These are phyloP conservation scores for Podila clonocystis DNA, from an alignment of 192 early-diverging fungal species.

Conservation along the genomic window DNA sequence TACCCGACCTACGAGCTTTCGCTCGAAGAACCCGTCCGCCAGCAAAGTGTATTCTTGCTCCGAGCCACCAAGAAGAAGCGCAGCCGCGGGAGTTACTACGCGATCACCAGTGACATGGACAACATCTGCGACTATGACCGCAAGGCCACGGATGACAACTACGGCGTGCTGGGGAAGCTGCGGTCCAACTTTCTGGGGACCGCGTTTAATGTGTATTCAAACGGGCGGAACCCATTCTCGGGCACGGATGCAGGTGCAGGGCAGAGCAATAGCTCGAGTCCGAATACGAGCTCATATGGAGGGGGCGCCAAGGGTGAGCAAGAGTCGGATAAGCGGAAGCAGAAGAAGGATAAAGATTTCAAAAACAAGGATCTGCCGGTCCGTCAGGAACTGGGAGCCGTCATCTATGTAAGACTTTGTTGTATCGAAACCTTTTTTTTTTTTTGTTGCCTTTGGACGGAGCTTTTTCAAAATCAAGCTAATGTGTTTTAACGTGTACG, in stretches of 20 bases:
- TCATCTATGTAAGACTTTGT: slow-evolving; percentile 72
- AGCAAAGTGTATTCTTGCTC: slow-evolving; percentile 63
- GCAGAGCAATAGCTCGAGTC: neutral
- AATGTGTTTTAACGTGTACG: no score
- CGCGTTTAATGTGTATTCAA: slow-evolving; percentile 79
- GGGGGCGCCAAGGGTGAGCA: neutral
- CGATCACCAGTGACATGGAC: slow-evolving; percentile 57
- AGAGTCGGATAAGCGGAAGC: neutral
- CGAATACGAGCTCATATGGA: slow-evolving; percentile 4
- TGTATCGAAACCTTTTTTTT: neutral
- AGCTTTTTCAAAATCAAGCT: neutral
- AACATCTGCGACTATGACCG: slow-evolving; percentile 16
- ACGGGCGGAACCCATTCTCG: slow-evolving; percentile 57
- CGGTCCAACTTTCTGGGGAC: slow-evolving; percentile 91
- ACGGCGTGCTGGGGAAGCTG: slow-evolving; percentile 25
- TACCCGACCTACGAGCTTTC: slow-evolving; percentile 78
- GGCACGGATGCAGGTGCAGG: slow-evolving; percentile 12
- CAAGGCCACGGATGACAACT: slow-evolving; percentile 27
- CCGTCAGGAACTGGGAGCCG: slow-evolving; percentile 77
- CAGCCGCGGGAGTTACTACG: slow-evolving; percentile 69
- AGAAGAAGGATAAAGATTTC: slow-evolving; percentile 10
- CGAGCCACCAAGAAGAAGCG: slow-evolving; percentile 78
- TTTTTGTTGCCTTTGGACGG: neutral
- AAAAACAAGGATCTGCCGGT: slow-evolving; percentile 51
- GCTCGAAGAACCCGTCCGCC: slow-evolving; percentile 63